Evolutionary conservation across 2,329 filamentous ascomycete genomes (phyloP), one percentile per base, ranked within the genome.

Genomic region (Cordyceps javanica): DNA sequence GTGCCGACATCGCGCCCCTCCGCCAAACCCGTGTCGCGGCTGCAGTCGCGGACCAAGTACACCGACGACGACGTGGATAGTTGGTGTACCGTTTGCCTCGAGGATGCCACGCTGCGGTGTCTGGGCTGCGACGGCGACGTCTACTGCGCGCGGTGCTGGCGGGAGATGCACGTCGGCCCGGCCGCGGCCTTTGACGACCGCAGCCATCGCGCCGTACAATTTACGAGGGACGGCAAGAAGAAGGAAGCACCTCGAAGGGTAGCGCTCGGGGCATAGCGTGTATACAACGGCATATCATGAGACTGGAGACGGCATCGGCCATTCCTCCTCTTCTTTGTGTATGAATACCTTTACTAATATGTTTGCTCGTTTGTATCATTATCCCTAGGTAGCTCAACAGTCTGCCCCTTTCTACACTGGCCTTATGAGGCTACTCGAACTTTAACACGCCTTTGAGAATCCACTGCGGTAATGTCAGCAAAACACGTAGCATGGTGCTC

Each of bases 41-140:
- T 79, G 5, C 67, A 67, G 16, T 72, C 69, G 54, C 70, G 67
- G 42, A 72, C 68, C 3, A 74, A 73, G 49, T 83, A 79, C 66
- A 83, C 85, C 0, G 87, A 92, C 64, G 86, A 87, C 34, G 89
- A 93, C 64, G 79, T 87, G 60, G 84, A 87, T 42, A 83, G 80
- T 1, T 95, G 90, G 89, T 95, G 91, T 69, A 82, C 86, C 32
- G 91, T 94, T 10, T 96, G 91, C 68, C 83, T 88, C 48, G 89
- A 91, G 59, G 88, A 94, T 66, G 90, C 87, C 0, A 85, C 83
- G 3, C 73, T 94, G 28, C 79, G 79, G 58, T 96, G 91, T 67
- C 67, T 85, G 0, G 89, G 87, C 3, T 96, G 91, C 65, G 83
- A 85, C 36, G 72, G 73, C 28, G 85, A 92, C 62, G 75, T 90